Conservation (phyloP, 805 yeast species). For the Cyberlindnera euphorbiae region DNA sequence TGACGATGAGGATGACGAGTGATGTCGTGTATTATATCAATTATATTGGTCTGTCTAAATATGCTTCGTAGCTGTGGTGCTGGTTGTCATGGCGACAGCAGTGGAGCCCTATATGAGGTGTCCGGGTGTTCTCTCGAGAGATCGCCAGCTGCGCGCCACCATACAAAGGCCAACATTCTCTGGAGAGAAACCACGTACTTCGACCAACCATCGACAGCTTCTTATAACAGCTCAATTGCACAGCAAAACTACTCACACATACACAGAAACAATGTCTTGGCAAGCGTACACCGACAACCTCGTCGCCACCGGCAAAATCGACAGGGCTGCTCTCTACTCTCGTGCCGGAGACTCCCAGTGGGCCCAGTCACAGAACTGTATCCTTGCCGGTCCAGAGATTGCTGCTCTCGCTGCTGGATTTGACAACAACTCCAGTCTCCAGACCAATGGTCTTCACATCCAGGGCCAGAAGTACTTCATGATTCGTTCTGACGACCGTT, state of each 20-base stretch:
- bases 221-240: too few species aligned
- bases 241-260: neutral
- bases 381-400: conserved; percentile 66
- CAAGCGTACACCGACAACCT: conserved; percentile 95
- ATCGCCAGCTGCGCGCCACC: too few species aligned
- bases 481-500: conserved; percentile 85
- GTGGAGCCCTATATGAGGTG: too few species aligned
- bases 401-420: conserved; percentile 72
- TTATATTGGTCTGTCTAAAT: too few species aligned
- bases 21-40: too few species aligned
- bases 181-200: neutral
- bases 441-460: conserved; percentile 80
- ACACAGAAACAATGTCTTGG: conserved; percentile 35
- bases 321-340: conserved; percentile 89
- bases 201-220: too few species aligned
- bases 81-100: too few species aligned
- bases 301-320: conserved; percentile 80
- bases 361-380: conserved; percentile 76
- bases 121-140: too few species aligned
- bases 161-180: neutral
- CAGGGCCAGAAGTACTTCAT: conserved; percentile 84
- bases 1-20: conserved; percentile 48
- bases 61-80: too few species aligned
- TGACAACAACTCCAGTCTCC: conserved; percentile 72
- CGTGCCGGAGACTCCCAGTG: conserved; percentile 92